These are phyloP conservation scores for Trichoderma sp. DNA, from an alignment of 2,329 filamentous ascomycete genomes.

Conservation along the genomic window DNA sequence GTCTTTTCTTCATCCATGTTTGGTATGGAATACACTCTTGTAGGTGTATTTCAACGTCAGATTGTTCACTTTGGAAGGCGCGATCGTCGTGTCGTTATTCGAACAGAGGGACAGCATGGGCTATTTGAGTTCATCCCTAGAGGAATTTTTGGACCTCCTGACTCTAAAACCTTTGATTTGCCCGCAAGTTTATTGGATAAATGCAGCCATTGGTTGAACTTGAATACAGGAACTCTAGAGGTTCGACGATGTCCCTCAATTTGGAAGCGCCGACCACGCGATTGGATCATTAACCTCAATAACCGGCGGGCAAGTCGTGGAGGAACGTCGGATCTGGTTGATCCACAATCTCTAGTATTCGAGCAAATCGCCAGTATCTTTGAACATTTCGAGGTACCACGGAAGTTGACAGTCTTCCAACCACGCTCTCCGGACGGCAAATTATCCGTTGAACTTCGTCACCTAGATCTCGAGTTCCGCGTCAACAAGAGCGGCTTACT, in stretches of 20 bases:
- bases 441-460: slow-evolving; percentile 15
- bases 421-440: neutral
- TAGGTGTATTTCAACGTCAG: slow-evolving; percentile 24
- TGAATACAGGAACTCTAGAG: slow-evolving; percentile 42
- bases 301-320: slow-evolving; percentile 22
- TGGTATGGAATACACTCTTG: slow-evolving; percentile 51
- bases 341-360: neutral
- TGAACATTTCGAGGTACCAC: neutral
- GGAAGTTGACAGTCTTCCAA: slow-evolving; percentile 16
- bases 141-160: slow-evolving; percentile 27
- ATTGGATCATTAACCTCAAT: slow-evolving; percentile 37
- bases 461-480: slow-evolving; percentile 12
- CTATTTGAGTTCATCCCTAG: slow-evolving; percentile 37
- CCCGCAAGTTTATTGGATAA: slow-evolving; percentile 48
- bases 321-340: slow-evolving; percentile 19
- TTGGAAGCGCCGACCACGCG: slow-evolving; percentile 27
- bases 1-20: slow-evolving; percentile 49
- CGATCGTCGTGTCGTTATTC: neutral
- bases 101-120: slow-evolving; percentile 26
- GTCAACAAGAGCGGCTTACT: slow-evolving; percentile 40
- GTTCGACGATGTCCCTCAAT: slow-evolving; percentile 43
- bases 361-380: neutral
- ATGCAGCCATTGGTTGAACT: slow-evolving; percentile 60
- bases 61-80: slow-evolving; percentile 41
- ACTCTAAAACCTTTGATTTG: slow-evolving; percentile 41